Evolutionary conservation across 768 basidiomycete species (phyloP), one percentile per base, ranked within the genome.

Genomic region (Trametes gibbosa): DNA sequence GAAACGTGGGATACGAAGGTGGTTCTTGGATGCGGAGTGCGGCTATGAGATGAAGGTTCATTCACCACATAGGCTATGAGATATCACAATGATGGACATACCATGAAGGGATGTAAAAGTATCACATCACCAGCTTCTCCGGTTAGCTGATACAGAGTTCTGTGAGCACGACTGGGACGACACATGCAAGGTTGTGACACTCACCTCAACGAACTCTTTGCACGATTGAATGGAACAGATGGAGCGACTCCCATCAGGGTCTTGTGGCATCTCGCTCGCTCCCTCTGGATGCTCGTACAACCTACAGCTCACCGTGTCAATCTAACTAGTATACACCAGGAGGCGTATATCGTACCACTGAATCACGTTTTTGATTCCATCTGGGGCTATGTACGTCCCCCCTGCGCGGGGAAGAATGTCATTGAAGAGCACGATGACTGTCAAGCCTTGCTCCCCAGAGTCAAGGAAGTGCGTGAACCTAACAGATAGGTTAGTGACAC

Each of bases 101-200:
- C 59, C 73, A 75, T 75, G 53, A 76, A 69, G 1, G 74, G 73
- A 47, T 76, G 74, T 21, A 74, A 63, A 21, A 75, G 66, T 35
- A 74, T 67, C 10, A 75, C 74, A 49, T 76, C 76, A 16, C 75
- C 76, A 5, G 66, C 65, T 27, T 74, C 68, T 5, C 75, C 75
- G 7, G 75, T 76, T 37, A 74, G 41, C 66, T 71, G 42, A n/a
- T n/a, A n/a, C 29, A 55, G 4, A 14, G 24, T 9, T 10, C 3
- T 9, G 17, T 39, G 19, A 56, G 40, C 17, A 25, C 9, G 5
- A 21, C n/a, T 34, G 1, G 29, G 10, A 32, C n/a, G 29, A 32
- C 10, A 10, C 10, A 32, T 32, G 6, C 9, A 10, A 4, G 12
- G 50, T 5, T 37, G 48, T n/a, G 25, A 7, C 5, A 35, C 56